Base-by-base conservation (phyloP, 305 asterid species). In the Rubia tinctorum region DNA sequence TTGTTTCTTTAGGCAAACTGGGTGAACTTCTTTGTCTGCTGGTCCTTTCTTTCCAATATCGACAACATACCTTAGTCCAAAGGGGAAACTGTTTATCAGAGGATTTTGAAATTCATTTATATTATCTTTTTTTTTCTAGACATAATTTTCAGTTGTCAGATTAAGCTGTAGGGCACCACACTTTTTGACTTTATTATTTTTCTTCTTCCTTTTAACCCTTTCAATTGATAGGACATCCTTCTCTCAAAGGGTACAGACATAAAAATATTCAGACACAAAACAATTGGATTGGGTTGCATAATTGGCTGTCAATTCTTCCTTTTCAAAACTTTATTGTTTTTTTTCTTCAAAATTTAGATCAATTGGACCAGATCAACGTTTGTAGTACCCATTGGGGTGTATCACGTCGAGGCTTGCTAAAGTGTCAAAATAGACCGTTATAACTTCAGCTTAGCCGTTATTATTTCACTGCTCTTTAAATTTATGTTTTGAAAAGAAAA, bases 191-290 rank as follows among this genome's bases (percentile, higher is more conserved):
- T 75, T 82, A 49, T 49, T 49, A 49, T 80, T 27, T 59, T 75
- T 82, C 27, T 22, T 9, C 25, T 8, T 55, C 8, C 62, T 56
- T 78, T n/a, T 66, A 71, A 62, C 44, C 70, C 71, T 71, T 80
- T 76, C 74, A 42, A 68, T 37, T 51, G 85, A 85, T 72, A 75
- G 66, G 88, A 87, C 89, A 79, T 80, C 85, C 86, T 62, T 62
- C 43, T 30, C 67, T 20, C 12, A n/a, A n/a, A 56, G 27, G 62
- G 18, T 20, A 7, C 34, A 61, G 65, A 20, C 11, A 27, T 27
- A 9, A 61, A 25, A 61, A 23, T 23, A 61, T 34, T 3, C 40
- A 15, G 18, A n/a, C n/a, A 11, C 17, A 62, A 61, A 23, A 8
- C 64, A 2, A 59, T 22, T 59, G 64, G 37, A 60, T 49, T 68